Percentiles rank a stretch among this genome's conserved stretches.
Evolutionary conservation across 169 alveolate species (phyloP).

Genomic region (Theileria equi): DNA sequence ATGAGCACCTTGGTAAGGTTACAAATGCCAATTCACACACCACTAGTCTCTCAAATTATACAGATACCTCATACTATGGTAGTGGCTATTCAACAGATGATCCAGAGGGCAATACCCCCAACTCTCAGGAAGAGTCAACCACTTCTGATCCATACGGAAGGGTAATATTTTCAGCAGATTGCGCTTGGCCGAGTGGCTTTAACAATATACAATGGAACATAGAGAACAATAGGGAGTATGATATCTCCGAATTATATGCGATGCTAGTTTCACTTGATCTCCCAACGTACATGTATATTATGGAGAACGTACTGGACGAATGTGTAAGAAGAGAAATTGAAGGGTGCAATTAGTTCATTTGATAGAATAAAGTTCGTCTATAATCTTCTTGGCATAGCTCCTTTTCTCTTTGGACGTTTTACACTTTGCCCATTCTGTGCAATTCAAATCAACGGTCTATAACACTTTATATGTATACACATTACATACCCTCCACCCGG

Average conservation of each 20-base stretch:
- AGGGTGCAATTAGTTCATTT: neutral
- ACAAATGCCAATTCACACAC: too few relatives aligned
- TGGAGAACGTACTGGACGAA: constrained; percentile 57
- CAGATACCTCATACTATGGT: too few relatives aligned
- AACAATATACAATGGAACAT: constrained; percentile 1
- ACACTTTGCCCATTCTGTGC: constrained; percentile 55
- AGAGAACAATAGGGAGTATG: constrained; percentile 17
- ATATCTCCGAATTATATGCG: constrained; percentile 26
- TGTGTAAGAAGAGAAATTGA: constrained; percentile 19
- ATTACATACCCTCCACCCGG: constrained; percentile 56
- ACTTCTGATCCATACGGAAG: neutral
- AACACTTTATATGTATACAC: neutral
- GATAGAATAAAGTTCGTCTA: constrained; percentile 13
- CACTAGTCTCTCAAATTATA: too few relatives aligned
- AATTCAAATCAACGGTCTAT: constrained; percentile 49
- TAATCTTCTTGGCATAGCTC: constrained; percentile 28
- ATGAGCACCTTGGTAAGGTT: too few relatives aligned
- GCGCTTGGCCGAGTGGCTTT: constrained; percentile 46
- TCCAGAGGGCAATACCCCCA: too few relatives aligned
- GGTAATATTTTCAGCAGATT: neutral
- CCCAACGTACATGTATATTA: constrained; percentile 37
- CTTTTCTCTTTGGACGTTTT: constrained; percentile 30
- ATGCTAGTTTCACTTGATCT: constrained; percentile 47
- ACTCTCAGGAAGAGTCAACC: too few relatives aligned
- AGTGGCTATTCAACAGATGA: too few relatives aligned